These are phyloP conservation scores for Beauveria varroae DNA, from an alignment of 2,329 filamentous ascomycete species.

Conservation along the genomic window DNA sequence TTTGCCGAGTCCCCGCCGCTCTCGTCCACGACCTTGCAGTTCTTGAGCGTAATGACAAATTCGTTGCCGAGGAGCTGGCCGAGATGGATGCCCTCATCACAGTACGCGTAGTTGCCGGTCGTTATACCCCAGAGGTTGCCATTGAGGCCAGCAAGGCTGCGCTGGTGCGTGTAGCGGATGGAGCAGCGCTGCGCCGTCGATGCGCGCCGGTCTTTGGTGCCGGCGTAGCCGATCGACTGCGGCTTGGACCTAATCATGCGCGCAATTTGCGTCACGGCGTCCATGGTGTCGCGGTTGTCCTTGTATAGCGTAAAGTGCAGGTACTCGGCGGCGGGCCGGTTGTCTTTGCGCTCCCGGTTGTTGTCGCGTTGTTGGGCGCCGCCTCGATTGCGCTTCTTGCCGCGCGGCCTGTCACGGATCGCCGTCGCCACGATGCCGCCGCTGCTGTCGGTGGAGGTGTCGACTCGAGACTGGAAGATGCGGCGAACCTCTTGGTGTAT, in stretches of 20 bases:
- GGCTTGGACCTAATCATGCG: slow-evolving; percentile 66
- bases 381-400: slow-evolving; percentile 19
- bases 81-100: slow-evolving; percentile 63
- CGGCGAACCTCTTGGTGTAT: slow-evolving; percentile 61
- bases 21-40: slow-evolving; percentile 57
- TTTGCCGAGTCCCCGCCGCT: slow-evolving; percentile 14
- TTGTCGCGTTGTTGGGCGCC: slow-evolving; percentile 14
- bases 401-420: slow-evolving; percentile 38
- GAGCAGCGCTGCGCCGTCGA: slow-evolving; percentile 80
- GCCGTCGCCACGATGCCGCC: slow-evolving; percentile 61
- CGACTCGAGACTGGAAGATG: slow-evolving; percentile 70
- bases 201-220: slow-evolving; percentile 84
- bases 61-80: slow-evolving; percentile 85
- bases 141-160: slow-evolving; percentile 60
- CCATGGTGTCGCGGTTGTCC: slow-evolving; percentile 96
- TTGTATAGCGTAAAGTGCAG: slow-evolving; percentile 91
- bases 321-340: slow-evolving; percentile 55
- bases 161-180: slow-evolving; percentile 40
- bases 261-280: slow-evolving; percentile 70
- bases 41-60: slow-evolving; percentile 85
- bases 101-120: slow-evolving; percentile 77
- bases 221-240: slow-evolving; percentile 68
- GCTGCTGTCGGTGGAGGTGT: slow-evolving; percentile 57
- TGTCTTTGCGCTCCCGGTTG: slow-evolving; percentile 21
- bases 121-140: slow-evolving; percentile 53